Conservation (phyloP, 2,329 filamentous ascomycete species). For the Diaporthe ilicicola region DNA sequence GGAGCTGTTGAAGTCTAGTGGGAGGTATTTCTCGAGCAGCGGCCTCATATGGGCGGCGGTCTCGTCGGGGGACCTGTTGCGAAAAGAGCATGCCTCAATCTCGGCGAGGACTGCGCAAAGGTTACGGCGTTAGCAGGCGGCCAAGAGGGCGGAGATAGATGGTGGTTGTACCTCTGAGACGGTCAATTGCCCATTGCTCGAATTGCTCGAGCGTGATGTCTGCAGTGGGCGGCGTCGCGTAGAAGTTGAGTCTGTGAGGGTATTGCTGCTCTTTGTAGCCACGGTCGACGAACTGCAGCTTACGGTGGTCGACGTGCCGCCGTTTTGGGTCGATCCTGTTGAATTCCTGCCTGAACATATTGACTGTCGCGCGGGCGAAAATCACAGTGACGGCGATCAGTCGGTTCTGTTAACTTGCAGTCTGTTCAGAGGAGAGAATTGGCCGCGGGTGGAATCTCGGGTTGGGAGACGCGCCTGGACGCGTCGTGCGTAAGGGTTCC, state of each 20-base stretch:
- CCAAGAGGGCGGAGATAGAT: background rate
- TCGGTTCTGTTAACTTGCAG: background rate
- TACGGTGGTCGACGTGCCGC: conserved; percentile 80
- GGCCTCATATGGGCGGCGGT: conserved; percentile 85
- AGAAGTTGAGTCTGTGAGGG: conserved; percentile 90
- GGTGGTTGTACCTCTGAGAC: conserved; percentile 72
- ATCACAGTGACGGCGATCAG: background rate
- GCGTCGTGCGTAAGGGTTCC: conserved; percentile 30
- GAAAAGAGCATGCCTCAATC: conserved; percentile 93
- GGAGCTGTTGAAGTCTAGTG: conserved; percentile 79
- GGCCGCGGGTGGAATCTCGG: conserved; percentile 12
- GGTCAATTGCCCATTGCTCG: conserved; percentile 97
- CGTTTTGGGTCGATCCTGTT: conserved; percentile 74
- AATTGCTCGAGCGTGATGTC: conserved; percentile 98
- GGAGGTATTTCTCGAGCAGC: conserved; percentile 86
- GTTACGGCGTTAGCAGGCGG: conserved; percentile 33
- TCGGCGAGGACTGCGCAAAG: conserved; percentile 75
- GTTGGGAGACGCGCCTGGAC: conserved; percentile 38
- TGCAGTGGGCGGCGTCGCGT: conserved; percentile 84
- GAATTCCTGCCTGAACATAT: conserved; percentile 60
- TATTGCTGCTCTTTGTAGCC: conserved; percentile 82
- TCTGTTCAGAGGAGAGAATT: conserved; percentile 18
- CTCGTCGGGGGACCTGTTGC: conserved; percentile 86
- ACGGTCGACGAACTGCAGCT: conserved; percentile 84
- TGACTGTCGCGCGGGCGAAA: background rate